Evolutionary conservation across 2,329 filamentous ascomycete species (phyloP), one percentile per base, ranked within the genome.

Genomic region (Drechslerella coelobrocha): DNA sequence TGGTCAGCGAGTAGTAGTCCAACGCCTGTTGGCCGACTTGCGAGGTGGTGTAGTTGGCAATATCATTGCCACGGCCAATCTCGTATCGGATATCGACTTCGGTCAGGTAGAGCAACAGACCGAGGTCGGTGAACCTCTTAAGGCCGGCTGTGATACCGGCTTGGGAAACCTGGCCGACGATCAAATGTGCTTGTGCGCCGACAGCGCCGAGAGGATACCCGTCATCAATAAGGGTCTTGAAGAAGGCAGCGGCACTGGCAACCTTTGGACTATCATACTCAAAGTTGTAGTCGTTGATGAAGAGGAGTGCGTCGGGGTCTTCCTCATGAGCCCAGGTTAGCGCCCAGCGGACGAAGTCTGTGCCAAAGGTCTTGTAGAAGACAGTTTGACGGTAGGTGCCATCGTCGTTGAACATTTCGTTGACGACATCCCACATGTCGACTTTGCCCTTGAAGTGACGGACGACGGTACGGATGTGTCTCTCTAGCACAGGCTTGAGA

Each of bases 401-500:
- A 73, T 84, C 82, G 19, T 88, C 86, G 63, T 83, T 81, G 41
- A 86, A 80, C 2, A 82, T 84, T 79, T 88, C 86, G 76, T 88
- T 88, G 24, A 87, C 82, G 0, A 88, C 86, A 62, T 88, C 86
- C 85, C 85, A 88, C 31, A 82, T 81, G 77, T 85, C 85, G 77
- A 85, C 87, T 75, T 84, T 80, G 61, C 84, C 83, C 77, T 82
- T 82, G 79, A 83, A 87, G 78, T 86, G 82, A n/a, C 78, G 79
- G 10, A 85, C 83, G 56, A 83, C 84, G 73, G 84, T 82, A 72
- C 82, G 81, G 74, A 89, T 84, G 78, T 88, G 86, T 53, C 83
- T 83, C 77, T 85, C 81, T 73, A 88, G 79, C 19, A 84, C 82
- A 2, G 79, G 78, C n/a, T 82, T 82, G 2, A 90, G 81, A 45